These are phyloP conservation scores for Tubosaeta sp. DNA, from an alignment of 768 basidiomycete genomes.

Conservation along the genomic window DNA sequence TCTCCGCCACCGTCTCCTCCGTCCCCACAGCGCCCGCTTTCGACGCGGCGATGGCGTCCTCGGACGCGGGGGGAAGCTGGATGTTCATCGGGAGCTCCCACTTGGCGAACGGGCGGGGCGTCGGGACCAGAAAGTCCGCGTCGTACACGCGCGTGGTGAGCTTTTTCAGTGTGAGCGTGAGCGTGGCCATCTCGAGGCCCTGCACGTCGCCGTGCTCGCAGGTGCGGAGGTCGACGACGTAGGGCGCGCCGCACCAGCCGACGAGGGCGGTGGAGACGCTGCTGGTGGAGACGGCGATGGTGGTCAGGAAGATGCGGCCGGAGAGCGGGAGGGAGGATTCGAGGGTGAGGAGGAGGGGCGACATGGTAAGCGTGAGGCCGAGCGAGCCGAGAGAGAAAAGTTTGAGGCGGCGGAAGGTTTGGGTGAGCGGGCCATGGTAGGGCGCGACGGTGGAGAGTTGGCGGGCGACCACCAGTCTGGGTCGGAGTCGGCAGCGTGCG, in stretches of 20 bases:
- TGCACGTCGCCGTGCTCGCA: conserved; percentile 42
- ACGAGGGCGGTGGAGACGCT: conserved; percentile 72
- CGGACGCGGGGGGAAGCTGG: conserved; percentile 36
- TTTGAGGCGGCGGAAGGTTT: conserved; percentile 75
- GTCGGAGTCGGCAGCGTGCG: background rate
- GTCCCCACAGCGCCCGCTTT: conserved; percentile 39
- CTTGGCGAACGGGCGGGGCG: conserved; percentile 67
- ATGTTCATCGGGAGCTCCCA: conserved; percentile 70
- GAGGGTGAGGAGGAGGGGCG: conserved; percentile 79
- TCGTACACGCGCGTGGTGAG: conserved; percentile 74
- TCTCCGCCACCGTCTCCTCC: conserved; percentile 82
- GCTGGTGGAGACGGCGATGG: conserved; percentile 68
- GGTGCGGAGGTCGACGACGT: conserved; percentile 60
- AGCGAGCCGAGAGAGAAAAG: conserved; percentile 81
- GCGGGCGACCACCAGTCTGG: background rate
- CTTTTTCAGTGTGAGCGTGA: conserved; percentile 53
- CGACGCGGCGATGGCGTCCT: conserved; percentile 29
- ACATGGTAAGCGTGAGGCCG: conserved; percentile 57
- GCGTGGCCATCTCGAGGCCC: conserved; percentile 67
- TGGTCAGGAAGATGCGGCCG: conserved; percentile 64
- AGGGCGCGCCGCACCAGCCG: conserved; percentile 65
- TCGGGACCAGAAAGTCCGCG: conserved; percentile 62
- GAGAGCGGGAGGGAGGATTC: conserved; percentile 70
- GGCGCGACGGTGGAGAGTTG: conserved; percentile 12
- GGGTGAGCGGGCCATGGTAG: conserved; percentile 71